Conservation (phyloP, 129 eudicot species). For the Tanacetum coccineum region DNA sequence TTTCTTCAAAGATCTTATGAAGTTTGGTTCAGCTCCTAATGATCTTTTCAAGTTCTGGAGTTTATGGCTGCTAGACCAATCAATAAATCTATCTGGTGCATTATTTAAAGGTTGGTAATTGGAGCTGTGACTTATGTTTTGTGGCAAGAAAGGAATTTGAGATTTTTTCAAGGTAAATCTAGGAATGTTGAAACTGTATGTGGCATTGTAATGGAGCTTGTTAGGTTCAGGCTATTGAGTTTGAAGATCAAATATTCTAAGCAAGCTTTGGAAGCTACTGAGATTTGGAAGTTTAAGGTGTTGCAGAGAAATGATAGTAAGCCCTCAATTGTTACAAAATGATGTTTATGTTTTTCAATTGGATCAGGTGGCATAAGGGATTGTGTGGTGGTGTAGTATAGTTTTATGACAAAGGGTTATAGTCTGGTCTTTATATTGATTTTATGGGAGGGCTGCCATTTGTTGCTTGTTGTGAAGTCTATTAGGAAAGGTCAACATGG, state of each 20-base stretch:
- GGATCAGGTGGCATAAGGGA: no score
- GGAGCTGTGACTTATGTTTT: neutral
- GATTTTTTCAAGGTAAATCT: neutral
- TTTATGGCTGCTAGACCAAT: neutral
- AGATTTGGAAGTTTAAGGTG: neutral
- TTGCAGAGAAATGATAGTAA: no score
- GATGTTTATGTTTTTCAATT: no score
- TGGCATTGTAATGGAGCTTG: neutral
- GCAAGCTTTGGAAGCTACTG: neutral
- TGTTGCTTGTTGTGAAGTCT: no score
- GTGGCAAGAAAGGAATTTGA: neutral
- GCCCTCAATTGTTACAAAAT: fast-evolving
- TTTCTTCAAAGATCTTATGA: neutral
- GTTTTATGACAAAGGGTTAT: no score
- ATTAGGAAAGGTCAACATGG: no score
- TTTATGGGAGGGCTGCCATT: no score
- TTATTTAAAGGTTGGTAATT: neutral
- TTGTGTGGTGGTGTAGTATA: no score
- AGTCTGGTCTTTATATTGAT: no score
- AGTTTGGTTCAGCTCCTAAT: neutral
- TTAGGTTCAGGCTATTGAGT: neutral
- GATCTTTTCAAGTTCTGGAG: neutral
- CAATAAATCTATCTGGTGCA: neutral
- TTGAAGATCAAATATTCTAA: neutral
- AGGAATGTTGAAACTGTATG: neutral